Base-by-base conservation (phyloP, 352 stramenopile genomes). In the Achlya hypogyna region DNA sequence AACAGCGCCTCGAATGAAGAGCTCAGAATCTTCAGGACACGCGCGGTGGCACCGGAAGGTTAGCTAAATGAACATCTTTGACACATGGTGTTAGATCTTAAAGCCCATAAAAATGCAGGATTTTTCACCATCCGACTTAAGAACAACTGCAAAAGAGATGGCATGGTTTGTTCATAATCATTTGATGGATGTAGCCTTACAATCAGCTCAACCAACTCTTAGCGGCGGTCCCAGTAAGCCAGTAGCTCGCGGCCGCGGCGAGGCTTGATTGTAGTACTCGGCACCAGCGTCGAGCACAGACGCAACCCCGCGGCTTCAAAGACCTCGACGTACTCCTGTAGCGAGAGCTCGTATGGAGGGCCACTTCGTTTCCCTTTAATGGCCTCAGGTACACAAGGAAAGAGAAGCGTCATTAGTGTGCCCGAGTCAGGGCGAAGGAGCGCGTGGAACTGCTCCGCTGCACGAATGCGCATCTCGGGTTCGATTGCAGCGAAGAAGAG, bases 401-500 rank as follows among this genome's bases (percentile, higher is more conserved):
- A 64, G 34, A 64, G 54, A 5, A 64, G 54, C 40, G 54, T 64
- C 4, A 64, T 0, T 10, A 64, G 40, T 23, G 22, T 22, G 8
- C 54, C 54, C 14, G 54, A 38, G 6, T 20, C 29, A 10, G 54
- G 54, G 27, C 23, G 54, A 27, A 64, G 27, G 20, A 64, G 54
- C 3, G 54, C 54, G 14, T 64, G 32, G 34, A 64, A 64, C 38
- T 52, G 54, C 25, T 2, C 40, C 14, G 54, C 54, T 23, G 20
- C 45, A 8, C 20, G 32, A 29, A 10, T n/a, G 14, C 54, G 54
- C 54, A 64, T 64, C 20, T 23, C 20, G 9, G 54, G 54, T 12
- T 64, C 54, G 27, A 64, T 64, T 10, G 54, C 54, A 8, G 54
- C 54, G 34, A 64, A 64, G 54, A 64, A 64, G 34, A 64, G 54